phyloP scores from a whole-genome alignment of 768 basidiomycete genomes.

The Baorangia bicolor region DNA sequence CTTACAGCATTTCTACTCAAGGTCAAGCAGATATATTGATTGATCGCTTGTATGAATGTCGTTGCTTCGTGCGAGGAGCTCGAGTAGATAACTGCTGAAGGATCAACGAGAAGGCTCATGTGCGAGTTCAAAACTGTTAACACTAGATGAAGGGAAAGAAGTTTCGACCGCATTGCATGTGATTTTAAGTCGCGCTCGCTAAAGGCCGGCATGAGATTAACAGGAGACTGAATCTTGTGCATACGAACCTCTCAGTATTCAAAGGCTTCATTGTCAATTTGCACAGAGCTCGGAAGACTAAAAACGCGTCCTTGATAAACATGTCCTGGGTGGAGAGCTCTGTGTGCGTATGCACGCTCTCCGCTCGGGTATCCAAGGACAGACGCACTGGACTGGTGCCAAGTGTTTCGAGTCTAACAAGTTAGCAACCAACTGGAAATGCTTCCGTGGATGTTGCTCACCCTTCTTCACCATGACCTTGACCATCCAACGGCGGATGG shows the following conservation, averaged over 20 bases:
- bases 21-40: conserved; percentile 92
- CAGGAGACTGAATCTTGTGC: not conserved
- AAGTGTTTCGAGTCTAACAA: not conserved
- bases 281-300: conserved; percentile 95
- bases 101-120: conserved; percentile 85
- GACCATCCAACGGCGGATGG: not conserved
- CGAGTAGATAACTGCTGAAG: conserved; percentile 88
- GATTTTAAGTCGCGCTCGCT: conserved; percentile 96
- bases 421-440: conserved; percentile 1
- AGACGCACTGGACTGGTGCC: conserved; percentile 29
- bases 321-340: conserved; percentile 79
- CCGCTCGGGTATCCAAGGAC: conserved; percentile 16
- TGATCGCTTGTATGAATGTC: conserved; percentile 88
- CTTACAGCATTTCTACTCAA: conserved; percentile 95
- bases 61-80: conserved; percentile 85
- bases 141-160: conserved; percentile 92
- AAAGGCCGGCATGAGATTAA: conserved; percentile 16
- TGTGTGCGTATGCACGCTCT: conserved; percentile 28
- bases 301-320: conserved; percentile 96
- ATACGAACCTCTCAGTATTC: conserved; percentile 81
- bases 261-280: conserved; percentile 98
- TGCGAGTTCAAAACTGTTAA: conserved; percentile 90
- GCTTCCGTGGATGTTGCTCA: conserved; percentile 12
- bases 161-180: conserved; percentile 95
- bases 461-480: conserved; percentile 17